Conservation (phyloP, 208 protist species). For the Trypanosomatidae sp. region DNA sequence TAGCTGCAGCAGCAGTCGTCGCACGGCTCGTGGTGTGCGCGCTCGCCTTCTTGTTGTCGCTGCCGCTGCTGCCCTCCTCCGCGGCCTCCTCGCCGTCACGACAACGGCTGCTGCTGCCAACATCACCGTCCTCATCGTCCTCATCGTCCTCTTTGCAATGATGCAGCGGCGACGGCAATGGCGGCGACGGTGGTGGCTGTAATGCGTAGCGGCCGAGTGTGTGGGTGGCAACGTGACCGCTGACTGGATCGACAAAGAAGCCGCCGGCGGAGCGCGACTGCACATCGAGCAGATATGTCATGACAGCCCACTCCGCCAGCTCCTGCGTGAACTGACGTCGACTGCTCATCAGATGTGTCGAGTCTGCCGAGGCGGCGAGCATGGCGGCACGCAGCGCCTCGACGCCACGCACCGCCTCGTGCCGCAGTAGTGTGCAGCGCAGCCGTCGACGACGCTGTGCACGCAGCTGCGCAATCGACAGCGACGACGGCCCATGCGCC, state of each 20-base stretch:
- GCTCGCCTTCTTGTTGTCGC: no score
- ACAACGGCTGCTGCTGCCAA: no score
- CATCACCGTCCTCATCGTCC: no score
- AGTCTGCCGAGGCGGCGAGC: constrained; percentile 19
- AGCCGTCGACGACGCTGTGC: no score
- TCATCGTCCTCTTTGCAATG: no score
- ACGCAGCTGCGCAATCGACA: no score
- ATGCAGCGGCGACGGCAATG: neutral
- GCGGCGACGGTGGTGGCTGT: constrained; percentile 11
- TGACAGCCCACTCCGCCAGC: constrained; percentile 70
- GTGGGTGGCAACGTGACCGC: constrained; percentile 60
- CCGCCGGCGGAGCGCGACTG: constrained; percentile 27
- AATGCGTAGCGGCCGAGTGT: constrained; percentile 44
- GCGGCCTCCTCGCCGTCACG: no score
- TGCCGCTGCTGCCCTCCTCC: no score
- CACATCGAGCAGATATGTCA: constrained; percentile 65
- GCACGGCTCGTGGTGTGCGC: no score
- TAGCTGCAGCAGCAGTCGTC: no score
- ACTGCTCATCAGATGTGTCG: constrained; percentile 38
- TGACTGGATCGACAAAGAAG: constrained; percentile 55
- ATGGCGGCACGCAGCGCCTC: constrained; percentile 30
- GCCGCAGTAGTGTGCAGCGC: constrained; percentile 18
- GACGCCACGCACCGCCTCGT: constrained; percentile 26
- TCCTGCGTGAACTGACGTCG: constrained; percentile 43
- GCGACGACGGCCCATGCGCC: no score